Percentiles rank a stretch among this genome's conserved stretches.
phyloP scores from a whole-genome alignment of 225 moss, liverwort and hornwort species.

The Physcomitrellopsis africana region DNA sequence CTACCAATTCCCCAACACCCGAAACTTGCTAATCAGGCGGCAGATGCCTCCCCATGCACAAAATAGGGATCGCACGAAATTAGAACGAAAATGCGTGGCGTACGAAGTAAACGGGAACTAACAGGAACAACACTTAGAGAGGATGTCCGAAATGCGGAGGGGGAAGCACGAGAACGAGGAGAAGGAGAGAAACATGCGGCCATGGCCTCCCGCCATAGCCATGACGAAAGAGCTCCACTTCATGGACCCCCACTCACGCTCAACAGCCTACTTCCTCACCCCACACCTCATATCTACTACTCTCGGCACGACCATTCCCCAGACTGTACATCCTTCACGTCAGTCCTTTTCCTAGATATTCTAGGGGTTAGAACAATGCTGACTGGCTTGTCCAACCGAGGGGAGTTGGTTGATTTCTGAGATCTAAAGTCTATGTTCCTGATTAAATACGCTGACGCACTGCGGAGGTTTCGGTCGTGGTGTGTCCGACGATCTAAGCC shows the following conservation, averaged over 20 bases:
- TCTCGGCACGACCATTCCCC: too few relatives aligned
- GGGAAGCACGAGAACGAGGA: background rate
- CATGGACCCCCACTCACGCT: constrained; percentile 23
- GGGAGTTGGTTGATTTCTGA: too few relatives aligned
- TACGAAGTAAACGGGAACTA: background rate
- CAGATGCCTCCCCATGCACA: background rate
- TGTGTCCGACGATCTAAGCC: too few relatives aligned
- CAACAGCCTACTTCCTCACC: constrained; percentile 24
- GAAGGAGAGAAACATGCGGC: constrained; percentile 21
- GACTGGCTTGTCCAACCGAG: too few relatives aligned
- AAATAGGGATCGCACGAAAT: constrained; percentile 19
- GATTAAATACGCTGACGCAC: too few relatives aligned
- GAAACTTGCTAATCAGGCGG: background rate
- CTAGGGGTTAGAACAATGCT: too few relatives aligned
- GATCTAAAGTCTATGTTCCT: too few relatives aligned
- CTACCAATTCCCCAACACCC: constrained; percentile 17
- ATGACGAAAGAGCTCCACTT: constrained; percentile 17
- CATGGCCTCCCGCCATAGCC: constrained; percentile 49
- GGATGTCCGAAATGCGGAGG: background rate
- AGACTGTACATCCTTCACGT: too few relatives aligned
- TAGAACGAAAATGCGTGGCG: constrained; percentile 10
- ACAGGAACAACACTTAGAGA: background rate
- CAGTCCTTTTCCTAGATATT: too few relatives aligned
- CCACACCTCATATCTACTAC: constrained; percentile 20
- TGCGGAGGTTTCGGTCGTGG: too few relatives aligned